Conservation (phyloP, 225 moss, liverwort and hornwort species). For the Physcomitrium patens region DNA sequence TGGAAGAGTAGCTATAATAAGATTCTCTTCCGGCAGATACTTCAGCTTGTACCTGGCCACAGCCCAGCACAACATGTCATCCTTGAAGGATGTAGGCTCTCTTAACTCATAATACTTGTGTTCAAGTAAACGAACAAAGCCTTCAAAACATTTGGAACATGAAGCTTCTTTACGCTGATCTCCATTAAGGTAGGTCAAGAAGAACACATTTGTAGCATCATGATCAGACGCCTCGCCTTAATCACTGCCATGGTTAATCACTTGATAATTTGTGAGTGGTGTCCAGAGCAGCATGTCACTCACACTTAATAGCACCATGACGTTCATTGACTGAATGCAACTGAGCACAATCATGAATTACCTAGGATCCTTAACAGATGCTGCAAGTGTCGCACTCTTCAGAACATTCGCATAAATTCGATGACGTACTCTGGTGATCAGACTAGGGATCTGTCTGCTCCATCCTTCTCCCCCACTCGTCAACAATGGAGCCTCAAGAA, state of each 20-base stretch:
- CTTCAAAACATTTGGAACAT: background rate
- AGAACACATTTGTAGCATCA: background rate
- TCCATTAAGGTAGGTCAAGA: too few relatives aligned
- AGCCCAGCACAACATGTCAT: slow-evolving; percentile 17
- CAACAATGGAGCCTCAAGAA: slow-evolving; percentile 28
- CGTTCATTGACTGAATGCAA: background rate
- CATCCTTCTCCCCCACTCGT: slow-evolving; percentile 34
- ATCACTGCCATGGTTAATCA: background rate
- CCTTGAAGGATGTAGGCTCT: background rate
- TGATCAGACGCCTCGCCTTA: background rate
- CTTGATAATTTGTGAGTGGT: background rate
- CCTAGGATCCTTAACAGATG: slow-evolving; percentile 38
- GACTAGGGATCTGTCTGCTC: slow-evolving; percentile 37
- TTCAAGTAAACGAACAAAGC: background rate
- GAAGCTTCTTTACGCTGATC: too few relatives aligned
- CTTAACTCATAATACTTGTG: background rate
- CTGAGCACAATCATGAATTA: slow-evolving; percentile 9
- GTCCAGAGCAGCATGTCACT: background rate
- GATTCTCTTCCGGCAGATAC: slow-evolving; percentile 35
- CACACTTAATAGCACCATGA: background rate
- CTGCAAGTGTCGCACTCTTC: slow-evolving; percentile 21
- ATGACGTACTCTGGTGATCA: slow-evolving; percentile 35
- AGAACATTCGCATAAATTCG: slow-evolving; percentile 32
- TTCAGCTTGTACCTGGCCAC: slow-evolving; percentile 35
- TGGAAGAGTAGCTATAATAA: slow-evolving; percentile 31